These are phyloP conservation scores for Kwoniella sp. DNA, from an alignment of 768 basidiomycete species.

Conservation along the genomic window DNA sequence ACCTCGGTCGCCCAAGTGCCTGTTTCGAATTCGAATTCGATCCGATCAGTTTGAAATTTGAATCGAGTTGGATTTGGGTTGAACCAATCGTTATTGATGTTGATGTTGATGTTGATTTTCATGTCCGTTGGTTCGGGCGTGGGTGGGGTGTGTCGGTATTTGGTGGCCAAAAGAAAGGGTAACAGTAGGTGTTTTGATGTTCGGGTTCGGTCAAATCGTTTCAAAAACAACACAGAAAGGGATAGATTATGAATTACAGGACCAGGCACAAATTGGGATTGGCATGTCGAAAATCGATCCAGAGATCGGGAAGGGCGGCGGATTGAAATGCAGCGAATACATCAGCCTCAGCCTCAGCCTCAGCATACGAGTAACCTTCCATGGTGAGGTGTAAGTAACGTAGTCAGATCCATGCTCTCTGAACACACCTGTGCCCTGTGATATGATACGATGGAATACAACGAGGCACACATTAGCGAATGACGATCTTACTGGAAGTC, in stretches of 20 bases:
- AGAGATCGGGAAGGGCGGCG: background rate
- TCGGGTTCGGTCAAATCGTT: slow-evolving; percentile 2
- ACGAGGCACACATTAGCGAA: background rate
- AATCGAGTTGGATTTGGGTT: no score
- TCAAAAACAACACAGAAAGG: background rate
- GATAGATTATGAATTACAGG: background rate
- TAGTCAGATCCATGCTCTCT: no score
- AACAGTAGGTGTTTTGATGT: no score
- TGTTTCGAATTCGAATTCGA: no score
- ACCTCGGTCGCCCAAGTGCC: slow-evolving; percentile 40
- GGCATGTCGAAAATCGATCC: no score
- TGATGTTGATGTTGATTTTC: background rate
- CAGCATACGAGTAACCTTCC: no score
- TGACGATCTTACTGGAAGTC: background rate
- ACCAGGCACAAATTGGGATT: background rate
- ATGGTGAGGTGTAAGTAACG: no score
- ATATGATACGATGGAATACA: background rate
- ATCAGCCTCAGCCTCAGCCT: background rate
- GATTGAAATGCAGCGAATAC: background rate
- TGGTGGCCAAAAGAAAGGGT: no score
- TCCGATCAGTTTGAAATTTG: no score
- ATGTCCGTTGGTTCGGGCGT: no score
- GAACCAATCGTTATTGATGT: no score
- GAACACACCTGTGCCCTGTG: slow-evolving; percentile 30
- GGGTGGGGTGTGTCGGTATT: no score